Evolutionary conservation across 306 rosid species (phyloP).

Genomic region (Cicer pinnatifidum): DNA sequence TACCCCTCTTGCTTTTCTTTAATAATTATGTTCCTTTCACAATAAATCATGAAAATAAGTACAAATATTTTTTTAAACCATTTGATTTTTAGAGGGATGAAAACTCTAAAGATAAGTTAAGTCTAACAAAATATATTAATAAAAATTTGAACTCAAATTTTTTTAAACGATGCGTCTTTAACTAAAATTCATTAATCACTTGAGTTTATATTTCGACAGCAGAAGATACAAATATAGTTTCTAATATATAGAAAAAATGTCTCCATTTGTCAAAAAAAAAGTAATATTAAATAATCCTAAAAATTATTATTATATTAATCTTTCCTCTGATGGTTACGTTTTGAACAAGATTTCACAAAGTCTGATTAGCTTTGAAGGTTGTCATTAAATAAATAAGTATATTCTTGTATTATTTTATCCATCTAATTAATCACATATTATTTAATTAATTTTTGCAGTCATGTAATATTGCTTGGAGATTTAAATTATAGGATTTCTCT

Average conservation of each 20-base stretch:
- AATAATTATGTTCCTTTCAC: slow-evolving; percentile 42
- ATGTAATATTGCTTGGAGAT: slow-evolving; percentile 83
- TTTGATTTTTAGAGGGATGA: not conserved
- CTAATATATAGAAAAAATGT: slow-evolving; percentile 40
- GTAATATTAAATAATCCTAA: no score
- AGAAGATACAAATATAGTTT: not conserved
- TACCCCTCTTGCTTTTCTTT: slow-evolving; percentile 22
- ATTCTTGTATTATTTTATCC: slow-evolving; percentile 17
- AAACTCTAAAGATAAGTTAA: no score
- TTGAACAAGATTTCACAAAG: not conserved
- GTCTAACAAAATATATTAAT: no score
- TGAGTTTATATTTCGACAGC: no score
- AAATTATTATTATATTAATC: slow-evolving; percentile 6
- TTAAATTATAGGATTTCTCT: slow-evolving; percentile 80
- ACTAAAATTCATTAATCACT: no score
- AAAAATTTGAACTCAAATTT: no score
- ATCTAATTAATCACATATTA: slow-evolving; percentile 33
- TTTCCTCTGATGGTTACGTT: not conserved
- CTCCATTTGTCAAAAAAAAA: slow-evolving; percentile 16
- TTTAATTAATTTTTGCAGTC: slow-evolving; percentile 55
- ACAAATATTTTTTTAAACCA: not conserved
- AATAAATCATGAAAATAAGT: slow-evolving; percentile 46
- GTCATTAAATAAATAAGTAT: slow-evolving; percentile 1
- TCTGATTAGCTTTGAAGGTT: slow-evolving; percentile 25
- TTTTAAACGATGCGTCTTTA: no score